Conservation (phyloP, 495 filamentous ascomycete species). For the Ascodesmis nigricans region DNA sequence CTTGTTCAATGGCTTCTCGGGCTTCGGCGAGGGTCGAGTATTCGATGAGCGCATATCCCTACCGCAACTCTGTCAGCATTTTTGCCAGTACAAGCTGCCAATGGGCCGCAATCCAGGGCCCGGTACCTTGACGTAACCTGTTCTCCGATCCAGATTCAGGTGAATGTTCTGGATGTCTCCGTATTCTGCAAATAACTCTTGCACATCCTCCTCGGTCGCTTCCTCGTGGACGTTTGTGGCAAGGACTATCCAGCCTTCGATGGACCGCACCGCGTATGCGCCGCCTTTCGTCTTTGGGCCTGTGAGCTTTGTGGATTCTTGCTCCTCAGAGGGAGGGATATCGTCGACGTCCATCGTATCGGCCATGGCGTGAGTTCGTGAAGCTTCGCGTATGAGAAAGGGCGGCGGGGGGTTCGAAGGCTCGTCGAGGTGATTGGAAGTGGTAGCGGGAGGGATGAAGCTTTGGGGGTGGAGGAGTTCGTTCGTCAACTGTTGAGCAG, state of each 20-base stretch:
- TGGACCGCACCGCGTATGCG: constrained; percentile 83
- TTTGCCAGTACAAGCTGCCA: constrained; percentile 1
- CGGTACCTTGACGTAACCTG: constrained; percentile 89
- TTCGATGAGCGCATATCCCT: constrained; percentile 17
- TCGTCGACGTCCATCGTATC: constrained; percentile 61
- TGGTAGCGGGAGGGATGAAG: too few species aligned
- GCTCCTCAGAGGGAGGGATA: constrained; percentile 23
- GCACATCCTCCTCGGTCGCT: constrained; percentile 84
- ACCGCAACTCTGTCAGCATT: background rate
- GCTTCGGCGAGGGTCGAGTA: constrained; percentile 26
- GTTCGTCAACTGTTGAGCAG: too few species aligned
- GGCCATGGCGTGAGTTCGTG: constrained; percentile 30
- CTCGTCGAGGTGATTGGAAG: too few species aligned
- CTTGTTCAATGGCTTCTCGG: constrained; percentile 20
- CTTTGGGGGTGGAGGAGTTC: too few species aligned
- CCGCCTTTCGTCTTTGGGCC: constrained; percentile 50
- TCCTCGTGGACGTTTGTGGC: constrained; percentile 96
- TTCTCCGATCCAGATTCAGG: constrained; percentile 80
- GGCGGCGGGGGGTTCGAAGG: too few species aligned
- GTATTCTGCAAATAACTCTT: constrained; percentile 83
- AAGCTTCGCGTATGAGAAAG: too few species aligned
- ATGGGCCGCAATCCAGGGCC: background rate
- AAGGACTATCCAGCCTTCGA: constrained; percentile 97
- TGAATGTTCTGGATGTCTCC: constrained; percentile 97
- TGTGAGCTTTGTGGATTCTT: constrained; percentile 27